Base-by-base conservation (phyloP, 352 stramenopile genomes). In the Globisporangium canariense region DNA sequence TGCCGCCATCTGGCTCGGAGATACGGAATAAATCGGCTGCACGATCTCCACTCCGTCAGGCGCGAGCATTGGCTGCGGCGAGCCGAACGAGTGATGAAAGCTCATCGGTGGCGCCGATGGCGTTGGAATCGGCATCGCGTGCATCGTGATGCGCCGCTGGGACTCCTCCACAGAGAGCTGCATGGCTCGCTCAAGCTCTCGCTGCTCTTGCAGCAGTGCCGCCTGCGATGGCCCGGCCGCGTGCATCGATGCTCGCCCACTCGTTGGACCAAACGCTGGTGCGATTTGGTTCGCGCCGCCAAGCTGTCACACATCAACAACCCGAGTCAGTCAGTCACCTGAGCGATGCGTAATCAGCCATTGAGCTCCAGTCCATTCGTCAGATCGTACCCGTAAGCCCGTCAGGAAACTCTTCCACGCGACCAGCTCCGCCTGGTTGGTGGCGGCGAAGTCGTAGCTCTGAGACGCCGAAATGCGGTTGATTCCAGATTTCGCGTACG, bases 31-130 rank as follows among this genome's bases (percentile, higher is more conserved):
- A 62, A 66, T 67, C 40, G 69, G 76, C 69, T 94, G 86, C 18
- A 91, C 81, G 65, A 94, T 94, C 69, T 92, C 86, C 13, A 92
- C 86, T 11, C 86, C 86, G 64, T 92, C 81, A 14, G 81, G 69
- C 0, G 75, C 83, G 28, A 93, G 67, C 7, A 74, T 74, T 0
- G 81, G 73, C 57, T 83, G 70, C 8, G 79, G 73, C 9, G 78
- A 86, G 9, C 57, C 58, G 30, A 64, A 59, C 11, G 65, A 58
- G 2, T 60, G 51, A 10, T 68, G 60, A 28, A 62, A 71, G 46
- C 65, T 70, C 49, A 67, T 57, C 1, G 78, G 76, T 5, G 78
- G 78, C 18, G 78, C 78, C 0, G 78, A 83, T 3, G 76, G 66
- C 18, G 58, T 5, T 43, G 65, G 60, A 14, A 66, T 50, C 9